Base-by-base conservation (phyloP, 2,329 filamentous ascomycete species). In the Tothia fuscella region DNA sequence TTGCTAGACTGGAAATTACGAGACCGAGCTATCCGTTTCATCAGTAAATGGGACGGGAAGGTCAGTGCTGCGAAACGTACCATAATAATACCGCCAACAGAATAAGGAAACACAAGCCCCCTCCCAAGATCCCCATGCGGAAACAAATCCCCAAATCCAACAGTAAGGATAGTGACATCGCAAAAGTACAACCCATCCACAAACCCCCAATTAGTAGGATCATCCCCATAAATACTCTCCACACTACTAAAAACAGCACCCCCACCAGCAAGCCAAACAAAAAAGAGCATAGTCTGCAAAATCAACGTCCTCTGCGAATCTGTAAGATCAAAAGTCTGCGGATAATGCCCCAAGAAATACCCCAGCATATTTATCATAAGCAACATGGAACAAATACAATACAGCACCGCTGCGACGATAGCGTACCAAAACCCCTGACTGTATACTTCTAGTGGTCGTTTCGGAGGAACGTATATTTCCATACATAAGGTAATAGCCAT, bases 391-490 rank as follows among this genome's bases (percentile, higher is more conserved):
- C 83, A 80, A 13, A 89, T 55, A 43, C 89, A 81, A 61, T 94
- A 94, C 16, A 93, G 70, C 3, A 76, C 64, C 5, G 86, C 82
- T 3, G 86, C 79, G 51, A 85, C 84, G 14, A 93, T 71, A 20
- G 78, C 87, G 54, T 93, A 93, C 71, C 80, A 94, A 54, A 83
- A 94, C 1, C 84, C 85, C 57, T 93, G 82, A 0, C 83, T 86
- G 68, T 82, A 80, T 0, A 62, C 63, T 47, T 76, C 49, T 66
- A 70, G 47, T 42, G 65, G 53, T 38, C 57, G 37, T 52, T 68
- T 46, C 24, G 70, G 64, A 50, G 64, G 59, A 0, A 72, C 71
- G 9, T 82, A 79, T 1, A 74, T 58, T 3, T 82, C 70, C 48
- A 85, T 81, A 9, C 74, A 73, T 13, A 68, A 68, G 1, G 86